A percentile compares a stretch with the other conserved stretches of the same genome.
phyloP scores from a whole-genome alignment of 2,329 filamentous ascomycete species.

The Paecilomyces fulvus region DNA sequence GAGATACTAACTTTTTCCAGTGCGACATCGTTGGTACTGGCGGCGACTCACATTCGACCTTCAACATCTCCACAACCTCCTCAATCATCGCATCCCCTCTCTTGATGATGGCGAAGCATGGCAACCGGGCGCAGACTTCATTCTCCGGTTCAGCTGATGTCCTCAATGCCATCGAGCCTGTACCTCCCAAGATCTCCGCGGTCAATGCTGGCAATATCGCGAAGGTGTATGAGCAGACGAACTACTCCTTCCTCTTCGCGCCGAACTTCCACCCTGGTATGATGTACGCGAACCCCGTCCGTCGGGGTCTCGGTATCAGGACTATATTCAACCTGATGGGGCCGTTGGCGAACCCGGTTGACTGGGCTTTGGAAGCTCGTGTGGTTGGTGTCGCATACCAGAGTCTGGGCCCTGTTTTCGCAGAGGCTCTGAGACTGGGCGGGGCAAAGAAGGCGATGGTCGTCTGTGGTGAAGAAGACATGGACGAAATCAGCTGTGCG shows the following conservation, averaged over 20 bases:
- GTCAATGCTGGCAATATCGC: constrained; percentile 64
- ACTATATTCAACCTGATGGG: constrained; percentile 98
- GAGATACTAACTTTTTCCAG: constrained; percentile 25
- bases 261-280: constrained; percentile 96
- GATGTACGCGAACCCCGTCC: constrained; percentile 76
- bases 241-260: constrained; percentile 93
- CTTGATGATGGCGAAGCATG: constrained; percentile 85
- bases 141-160: constrained; percentile 94
- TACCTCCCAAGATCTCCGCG: constrained; percentile 63
- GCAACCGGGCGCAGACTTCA: constrained; percentile 89
- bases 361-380: constrained; percentile 75
- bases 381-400: constrained; percentile 87
- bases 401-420: constrained; percentile 81
- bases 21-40: constrained; percentile 97
- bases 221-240: constrained; percentile 66
- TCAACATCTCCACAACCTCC: constrained; percentile 94
- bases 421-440: constrained; percentile 67
- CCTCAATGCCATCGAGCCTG: constrained; percentile 64
- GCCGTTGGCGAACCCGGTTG: constrained; percentile 82
- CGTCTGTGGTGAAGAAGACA: constrained; percentile 86
- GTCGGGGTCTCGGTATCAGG: constrained; percentile 81
- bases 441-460: constrained; percentile 79
- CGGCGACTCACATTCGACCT: constrained; percentile 92
- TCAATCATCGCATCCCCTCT: constrained; percentile 85
- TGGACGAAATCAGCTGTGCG: constrained; percentile 92